Evolutionary conservation across 1,139 yeast genomes (phyloP), one percentile per base, ranked within the genome.

Genomic region (Candida tetrigidarum): DNA sequence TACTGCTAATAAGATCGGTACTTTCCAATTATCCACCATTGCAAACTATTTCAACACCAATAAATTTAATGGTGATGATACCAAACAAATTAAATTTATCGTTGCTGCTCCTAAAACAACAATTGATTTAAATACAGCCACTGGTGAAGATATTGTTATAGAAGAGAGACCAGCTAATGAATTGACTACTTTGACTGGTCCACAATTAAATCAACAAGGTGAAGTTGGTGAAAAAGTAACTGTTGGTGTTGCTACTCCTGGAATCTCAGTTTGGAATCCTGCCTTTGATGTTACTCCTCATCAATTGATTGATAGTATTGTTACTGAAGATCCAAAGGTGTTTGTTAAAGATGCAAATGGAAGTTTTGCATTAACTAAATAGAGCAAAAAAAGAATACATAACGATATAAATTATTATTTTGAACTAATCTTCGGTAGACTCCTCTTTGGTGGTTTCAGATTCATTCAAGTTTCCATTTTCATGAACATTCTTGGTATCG

Each of bases 71-170:
- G 41, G 20, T 8, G 25, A 44, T n/a, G n/a, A n/a, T n/a, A n/a
- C n/a, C 6, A 63, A 73, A 30, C 76, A 74, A 10, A 81, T 92
- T 52, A 86, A 84, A 60, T 92, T 93, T 58, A 81, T 90, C 41
- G 97, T 93, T 5, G 98, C 97, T 30, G 98, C 98, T 2, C 98
- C 98, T 42, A 86, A 81, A 44, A 91, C 97, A 1, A 89, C 98
- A 0, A 83, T 93, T 49, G 98, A 93, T 61, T 67, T 76, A 47
- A 67, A 73, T 10, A 87, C 93, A 0, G 59, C 66, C 15, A 63
- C 79, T 2, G 98, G 98, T 10, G 84, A 77, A 27, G 82, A 78
- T 11, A 92, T 93, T 48, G 77, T 81, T 23, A 92, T 93, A 44
- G 99, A 93, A 65, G 90, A 91, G 63, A 81, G 99, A 56, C 93